phyloP scores from a whole-genome alignment of 2,329 filamentous ascomycete species.

The Apiospora saccharicola region DNA sequence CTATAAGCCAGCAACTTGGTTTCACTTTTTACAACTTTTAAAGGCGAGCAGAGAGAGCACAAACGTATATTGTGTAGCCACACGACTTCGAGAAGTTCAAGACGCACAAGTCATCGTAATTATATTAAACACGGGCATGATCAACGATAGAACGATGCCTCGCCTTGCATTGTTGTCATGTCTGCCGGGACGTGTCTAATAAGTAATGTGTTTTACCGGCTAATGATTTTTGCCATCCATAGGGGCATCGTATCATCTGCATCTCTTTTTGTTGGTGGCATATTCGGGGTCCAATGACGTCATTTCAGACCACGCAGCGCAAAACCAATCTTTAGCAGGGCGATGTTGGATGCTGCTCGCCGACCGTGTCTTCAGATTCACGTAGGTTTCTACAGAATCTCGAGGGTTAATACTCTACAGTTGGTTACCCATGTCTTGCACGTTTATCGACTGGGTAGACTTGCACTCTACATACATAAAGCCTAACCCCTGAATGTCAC shows the following conservation, averaged over 20 bases:
- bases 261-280: background rate
- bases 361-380: background rate
- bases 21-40: background rate
- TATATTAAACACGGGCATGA: no score
- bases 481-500: background rate
- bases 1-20: background rate
- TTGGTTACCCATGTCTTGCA: background rate
- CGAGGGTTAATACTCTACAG: background rate
- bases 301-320: background rate
- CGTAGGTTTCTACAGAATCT: background rate
- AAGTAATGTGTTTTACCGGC: no score
- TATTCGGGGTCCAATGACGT: constrained; percentile 16
- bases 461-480: background rate
- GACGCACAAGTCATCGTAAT: no score
- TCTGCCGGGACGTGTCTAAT: no score
- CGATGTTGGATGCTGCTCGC: background rate
- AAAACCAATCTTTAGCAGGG: background rate
- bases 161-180: no score
- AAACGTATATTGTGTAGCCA: no score
- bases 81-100: no score
- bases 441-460: background rate
- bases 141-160: no score
- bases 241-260: background rate
- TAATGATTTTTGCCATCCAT: background rate
- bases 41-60: background rate